Conservation (phyloP, 2,329 filamentous ascomycete genomes). For the Coniochaeta pulveracea region DNA sequence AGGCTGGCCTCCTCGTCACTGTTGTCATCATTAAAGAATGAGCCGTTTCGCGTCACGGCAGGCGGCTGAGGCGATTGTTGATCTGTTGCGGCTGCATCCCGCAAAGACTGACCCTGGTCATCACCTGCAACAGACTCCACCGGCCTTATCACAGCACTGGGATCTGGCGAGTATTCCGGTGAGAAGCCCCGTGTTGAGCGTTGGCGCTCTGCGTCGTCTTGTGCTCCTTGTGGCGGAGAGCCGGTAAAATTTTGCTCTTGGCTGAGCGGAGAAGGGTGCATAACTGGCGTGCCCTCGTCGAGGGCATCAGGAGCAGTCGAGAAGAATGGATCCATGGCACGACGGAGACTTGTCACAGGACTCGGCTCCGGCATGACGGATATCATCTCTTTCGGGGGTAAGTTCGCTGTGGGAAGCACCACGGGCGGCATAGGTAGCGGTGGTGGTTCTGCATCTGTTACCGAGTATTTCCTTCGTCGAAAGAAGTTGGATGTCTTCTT, state of each 20-base stretch:
- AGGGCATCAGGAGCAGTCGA: slow-evolving; percentile 19
- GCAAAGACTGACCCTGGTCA: too few relatives aligned
- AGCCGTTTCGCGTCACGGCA: slow-evolving; percentile 25
- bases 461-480: slow-evolving; percentile 81
- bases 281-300: slow-evolving; percentile 13
- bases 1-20: slow-evolving; percentile 35
- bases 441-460: slow-evolving; percentile 48
- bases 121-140: slow-evolving; percentile 28
- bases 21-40: slow-evolving; percentile 40
- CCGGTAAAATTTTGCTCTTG: slow-evolving; percentile 3
- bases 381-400: slow-evolving; percentile 16
- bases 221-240: background rate
- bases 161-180: slow-evolving; percentile 62
- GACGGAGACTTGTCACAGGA: slow-evolving; percentile 68
- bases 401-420: slow-evolving; percentile 20
- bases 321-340: slow-evolving; percentile 82
- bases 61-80: slow-evolving; percentile 20
- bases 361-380: slow-evolving; percentile 34
- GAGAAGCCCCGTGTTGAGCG: slow-evolving; percentile 52
- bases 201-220: slow-evolving; percentile 17
- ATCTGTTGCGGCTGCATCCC: too few relatives aligned
- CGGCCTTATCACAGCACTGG: slow-evolving; percentile 59
- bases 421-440: slow-evolving; percentile 20
- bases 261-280: slow-evolving; percentile 7
- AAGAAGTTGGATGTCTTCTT: slow-evolving; percentile 97